Base-by-base conservation (phyloP, 768 basidiomycete genomes). In the Kwoniella dejecticola region DNA sequence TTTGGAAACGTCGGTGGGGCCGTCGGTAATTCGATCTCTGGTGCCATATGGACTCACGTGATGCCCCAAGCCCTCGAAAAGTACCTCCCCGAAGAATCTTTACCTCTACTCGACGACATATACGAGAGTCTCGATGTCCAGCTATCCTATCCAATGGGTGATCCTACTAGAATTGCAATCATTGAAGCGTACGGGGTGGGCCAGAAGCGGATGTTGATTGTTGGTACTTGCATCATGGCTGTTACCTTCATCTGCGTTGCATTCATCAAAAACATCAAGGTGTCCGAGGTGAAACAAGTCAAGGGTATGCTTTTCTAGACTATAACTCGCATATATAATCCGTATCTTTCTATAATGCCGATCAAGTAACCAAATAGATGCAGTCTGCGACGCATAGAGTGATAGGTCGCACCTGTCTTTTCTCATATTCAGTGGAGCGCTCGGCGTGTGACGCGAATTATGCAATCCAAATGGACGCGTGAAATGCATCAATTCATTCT, bases 31-130 rank as follows among this genome's bases (percentile, higher is more conserved):
- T 62, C 66, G 42, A 69, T 78, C 57, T 68, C 75, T 10, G 78
- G 71, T 15, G 77, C 72, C 0, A 74, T 79, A 50, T 77, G 77
- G 77, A 77, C 78, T 19, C 52, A 71, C 36, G 63, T 53, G 5
- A 46, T 73, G 21, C 73, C 75, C 11, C 29, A 63, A 1, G 69
- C 66, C 0, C 56, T 75, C 23, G 45, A 19, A 44, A 44, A 19
- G 49, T 75, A 6, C 74, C 74, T 12, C 4, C 74, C 74, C 4
- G 71, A 53, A 1, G 69, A 72, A 23, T 41, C 64, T 2, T 21
- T 61, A 1, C 64, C 40, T 4, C 49, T 46, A 15, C 59, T 57
- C 31, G 65, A 70, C 29, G 61, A 60, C 15, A 73, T 73, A 30
- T 73, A 73, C 57, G 62, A 70, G 26, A 52, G 52, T 50, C 50